Evolutionary conservation across 345 rosid genomes (phyloP), one percentile per base, ranked within the genome.

Genomic region (Aegle marmelos): DNA sequence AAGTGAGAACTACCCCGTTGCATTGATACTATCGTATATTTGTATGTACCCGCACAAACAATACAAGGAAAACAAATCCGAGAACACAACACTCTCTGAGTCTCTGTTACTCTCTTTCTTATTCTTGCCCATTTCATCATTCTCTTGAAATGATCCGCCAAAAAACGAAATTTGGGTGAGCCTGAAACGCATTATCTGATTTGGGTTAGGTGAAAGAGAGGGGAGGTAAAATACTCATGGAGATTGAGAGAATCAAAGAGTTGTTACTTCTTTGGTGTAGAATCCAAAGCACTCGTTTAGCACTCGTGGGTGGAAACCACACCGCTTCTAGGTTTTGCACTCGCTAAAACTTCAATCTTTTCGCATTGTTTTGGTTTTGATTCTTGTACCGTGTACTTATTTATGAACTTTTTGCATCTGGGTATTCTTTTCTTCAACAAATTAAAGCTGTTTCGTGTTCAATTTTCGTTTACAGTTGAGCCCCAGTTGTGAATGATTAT

Each of bases 301-400:
- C 85, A 58, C 91, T 89, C 71, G 85, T 86, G 89, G 93, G 91
- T 86, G 91, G 91, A 56, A 89, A 89, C 80, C 91, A 89, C 82
- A 89, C 91, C 66, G 89, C 92, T 65, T 80, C 88, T 72, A 87
- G 89, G 84, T 88, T 88, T 80, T 89, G 89, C 61, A 82, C 86
- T 64, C 89, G 92, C 81, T 89, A 88, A 82, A 54, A 13, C 19
- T n/a, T 25, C 13, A 48, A 50, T 36, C 58, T 62, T 79, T 58
- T 68, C 6, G 9, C 39, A 36, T 59, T 67, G 68, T 70, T n/a
- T 50, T 54, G 62, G 57, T 54, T 28, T 79, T 37, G 50, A 65
- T 68, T 53, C 25, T 57, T 62, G 57, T 54, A 22, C n/a, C 36
- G 16, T 70, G 30, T 76, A 68, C 50, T 69, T n/a, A 56, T n/a